Percentiles rank a stretch among this genome's conserved stretches.
These are phyloP conservation scores for Rhododendron vialii DNA, from an alignment of 148 eudicot genomes.

Conservation along the genomic window DNA sequence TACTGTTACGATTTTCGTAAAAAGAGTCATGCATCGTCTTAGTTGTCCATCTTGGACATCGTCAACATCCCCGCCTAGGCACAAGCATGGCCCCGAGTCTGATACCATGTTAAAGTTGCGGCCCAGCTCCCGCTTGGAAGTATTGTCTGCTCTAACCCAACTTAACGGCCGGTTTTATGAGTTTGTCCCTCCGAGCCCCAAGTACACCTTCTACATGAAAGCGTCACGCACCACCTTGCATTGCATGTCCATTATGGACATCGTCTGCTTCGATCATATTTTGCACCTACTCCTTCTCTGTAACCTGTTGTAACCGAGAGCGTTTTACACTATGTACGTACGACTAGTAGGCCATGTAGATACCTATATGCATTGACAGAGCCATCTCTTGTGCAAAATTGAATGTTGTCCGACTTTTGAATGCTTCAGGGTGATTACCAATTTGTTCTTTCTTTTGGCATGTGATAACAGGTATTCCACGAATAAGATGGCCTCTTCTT, in stretches of 20 bases:
- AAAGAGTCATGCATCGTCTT: neutral
- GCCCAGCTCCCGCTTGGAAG: neutral
- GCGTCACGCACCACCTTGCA: neutral
- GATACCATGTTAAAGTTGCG: neutral
- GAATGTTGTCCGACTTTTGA: neutral
- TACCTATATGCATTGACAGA: neutral
- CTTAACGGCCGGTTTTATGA: neutral
- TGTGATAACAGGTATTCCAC: neutral
- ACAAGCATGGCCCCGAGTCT: neutral
- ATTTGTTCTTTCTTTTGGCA: neutral
- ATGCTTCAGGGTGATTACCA: neutral
- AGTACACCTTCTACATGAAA: neutral
- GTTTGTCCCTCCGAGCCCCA: neutral
- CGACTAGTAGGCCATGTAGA: neutral
- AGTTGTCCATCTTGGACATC: neutral
- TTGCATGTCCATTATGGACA: neutral
- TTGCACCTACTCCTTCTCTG: no score
- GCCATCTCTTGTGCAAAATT: neutral
- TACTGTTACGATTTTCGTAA: no score
- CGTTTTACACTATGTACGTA: neutral
- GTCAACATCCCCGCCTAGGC: neutral
- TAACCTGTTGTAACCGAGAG: no score
- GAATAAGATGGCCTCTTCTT: neutral
- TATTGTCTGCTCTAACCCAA: neutral
- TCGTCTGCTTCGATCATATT: neutral